Conservation (phyloP, 768 basidiomycete genomes). For the Phaeolepiota aurea region DNA sequence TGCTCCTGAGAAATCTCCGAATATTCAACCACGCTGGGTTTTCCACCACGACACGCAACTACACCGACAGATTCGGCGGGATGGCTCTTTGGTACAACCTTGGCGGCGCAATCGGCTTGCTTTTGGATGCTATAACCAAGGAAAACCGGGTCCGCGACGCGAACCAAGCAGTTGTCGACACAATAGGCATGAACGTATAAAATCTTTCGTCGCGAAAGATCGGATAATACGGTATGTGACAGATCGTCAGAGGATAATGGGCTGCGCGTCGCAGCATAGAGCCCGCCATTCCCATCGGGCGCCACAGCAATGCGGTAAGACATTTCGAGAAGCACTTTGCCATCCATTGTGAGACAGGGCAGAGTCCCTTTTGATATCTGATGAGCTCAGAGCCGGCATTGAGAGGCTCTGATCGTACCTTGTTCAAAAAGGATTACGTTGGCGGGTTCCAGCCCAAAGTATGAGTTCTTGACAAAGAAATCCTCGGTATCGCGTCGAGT, state of each 20-base stretch:
- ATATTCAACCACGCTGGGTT: slow-evolving; percentile 93
- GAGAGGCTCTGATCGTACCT: no score
- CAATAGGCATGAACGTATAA: slow-evolving; percentile 92
- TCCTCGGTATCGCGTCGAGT: slow-evolving; percentile 80
- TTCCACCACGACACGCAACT: slow-evolving; percentile 74
- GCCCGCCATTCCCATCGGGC: slow-evolving; percentile 95
- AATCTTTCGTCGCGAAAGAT: slow-evolving; percentile 68
- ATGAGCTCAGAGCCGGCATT: no score
- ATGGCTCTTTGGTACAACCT: slow-evolving; percentile 86
- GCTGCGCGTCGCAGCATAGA: slow-evolving; percentile 87
- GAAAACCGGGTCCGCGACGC: slow-evolving; percentile 96
- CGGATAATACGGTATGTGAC: slow-evolving; percentile 71
- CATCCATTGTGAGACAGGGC: slow-evolving; percentile 90
- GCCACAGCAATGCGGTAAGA: slow-evolving; percentile 82
- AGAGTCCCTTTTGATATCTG: slow-evolving; percentile 72
- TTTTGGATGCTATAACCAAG: slow-evolving; percentile 89
- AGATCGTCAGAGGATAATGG: slow-evolving; percentile 56
- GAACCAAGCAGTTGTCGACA: slow-evolving; percentile 98
- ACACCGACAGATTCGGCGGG: slow-evolving; percentile 94
- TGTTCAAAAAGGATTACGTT: slow-evolving; percentile 96
- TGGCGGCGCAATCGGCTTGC: slow-evolving; percentile 86
- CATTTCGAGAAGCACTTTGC: slow-evolving; percentile 84
- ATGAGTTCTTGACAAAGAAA: slow-evolving; percentile 70
- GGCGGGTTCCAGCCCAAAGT: slow-evolving; percentile 73
- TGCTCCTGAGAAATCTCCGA: slow-evolving; percentile 90